phyloP scores from a whole-genome alignment of 345 rosid genomes.

The Eucalyptus sp. region DNA sequence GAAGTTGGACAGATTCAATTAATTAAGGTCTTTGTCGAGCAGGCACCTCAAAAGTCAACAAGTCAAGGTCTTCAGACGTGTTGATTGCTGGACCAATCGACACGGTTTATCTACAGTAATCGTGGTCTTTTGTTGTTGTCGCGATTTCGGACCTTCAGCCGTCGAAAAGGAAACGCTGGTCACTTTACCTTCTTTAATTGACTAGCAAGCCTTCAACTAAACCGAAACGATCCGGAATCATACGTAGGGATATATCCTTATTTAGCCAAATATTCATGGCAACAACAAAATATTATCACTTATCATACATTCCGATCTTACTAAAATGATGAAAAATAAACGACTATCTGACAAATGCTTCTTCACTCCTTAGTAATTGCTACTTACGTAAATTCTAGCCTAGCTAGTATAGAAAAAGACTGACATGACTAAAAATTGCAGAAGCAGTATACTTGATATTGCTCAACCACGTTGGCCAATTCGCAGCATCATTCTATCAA shows the following conservation, averaged over 20 bases:
- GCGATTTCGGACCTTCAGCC: neutral
- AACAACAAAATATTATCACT: neutral
- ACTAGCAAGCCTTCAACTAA: neutral
- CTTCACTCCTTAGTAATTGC: neutral
- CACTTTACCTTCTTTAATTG: rapidly evolving
- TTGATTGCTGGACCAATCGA: neutral
- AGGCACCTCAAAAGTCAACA: neutral
- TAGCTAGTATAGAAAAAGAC: neutral
- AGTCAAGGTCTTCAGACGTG: neutral
- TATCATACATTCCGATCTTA: neutral
- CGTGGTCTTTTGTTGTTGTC: too few relatives aligned
- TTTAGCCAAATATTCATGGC: neutral
- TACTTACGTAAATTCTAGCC: neutral
- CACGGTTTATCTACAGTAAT: neutral
- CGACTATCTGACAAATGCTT: neutral
- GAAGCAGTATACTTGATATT: neutral
- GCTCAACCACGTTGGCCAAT: neutral
- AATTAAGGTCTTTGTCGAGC: neutral
- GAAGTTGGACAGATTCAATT: neutral
- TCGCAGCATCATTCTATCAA: neutral
- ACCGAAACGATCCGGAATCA: neutral
- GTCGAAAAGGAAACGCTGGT: neutral
- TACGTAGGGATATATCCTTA: neutral
- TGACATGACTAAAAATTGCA: neutral
- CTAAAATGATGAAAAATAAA: neutral